phyloP scores from a whole-genome alignment of 257 asterid genomes.

The Nicotiana obtusifolia region DNA sequence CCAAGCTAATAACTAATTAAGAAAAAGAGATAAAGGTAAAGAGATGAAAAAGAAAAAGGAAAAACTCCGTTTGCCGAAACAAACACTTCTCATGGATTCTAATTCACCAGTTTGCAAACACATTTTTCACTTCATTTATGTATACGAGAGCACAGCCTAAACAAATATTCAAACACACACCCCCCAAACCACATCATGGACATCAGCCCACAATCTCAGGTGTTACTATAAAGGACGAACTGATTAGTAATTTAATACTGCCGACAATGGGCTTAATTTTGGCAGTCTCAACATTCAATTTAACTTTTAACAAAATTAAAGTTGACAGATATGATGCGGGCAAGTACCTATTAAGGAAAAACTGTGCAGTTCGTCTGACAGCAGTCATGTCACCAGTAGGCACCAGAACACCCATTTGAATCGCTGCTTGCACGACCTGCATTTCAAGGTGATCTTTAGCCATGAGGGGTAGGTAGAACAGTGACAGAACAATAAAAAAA shows the following conservation, averaged over 20 bases:
- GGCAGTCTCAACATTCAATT: background rate
- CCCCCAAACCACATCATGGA: background rate
- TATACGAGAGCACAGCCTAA: background rate
- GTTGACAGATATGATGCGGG: background rate
- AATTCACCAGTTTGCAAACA: background rate
- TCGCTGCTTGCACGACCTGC: slow-evolving; percentile 83
- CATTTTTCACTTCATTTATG: background rate
- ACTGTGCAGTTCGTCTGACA: slow-evolving; percentile 83
- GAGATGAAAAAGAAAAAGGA: no score
- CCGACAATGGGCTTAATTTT: background rate
- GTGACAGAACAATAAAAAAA: background rate
- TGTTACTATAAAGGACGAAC: no score
- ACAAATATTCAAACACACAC: background rate
- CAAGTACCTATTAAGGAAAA: slow-evolving; percentile 77
- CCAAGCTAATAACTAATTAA: background rate
- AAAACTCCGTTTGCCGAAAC: background rate
- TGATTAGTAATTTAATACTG: background rate
- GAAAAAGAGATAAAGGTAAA: background rate
- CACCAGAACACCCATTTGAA: slow-evolving; percentile 91
- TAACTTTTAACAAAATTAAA: background rate
- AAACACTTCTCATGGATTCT: background rate
- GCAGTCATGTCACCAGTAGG: slow-evolving; percentile 96
- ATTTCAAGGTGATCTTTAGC: slow-evolving; percentile 9
- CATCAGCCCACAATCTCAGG: background rate
- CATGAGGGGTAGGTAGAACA: background rate